A percentile compares a stretch with the other conserved stretches of the same genome.
phyloP scores from a whole-genome alignment of 345 rosid species.

The Odontarrhena argentea region DNA sequence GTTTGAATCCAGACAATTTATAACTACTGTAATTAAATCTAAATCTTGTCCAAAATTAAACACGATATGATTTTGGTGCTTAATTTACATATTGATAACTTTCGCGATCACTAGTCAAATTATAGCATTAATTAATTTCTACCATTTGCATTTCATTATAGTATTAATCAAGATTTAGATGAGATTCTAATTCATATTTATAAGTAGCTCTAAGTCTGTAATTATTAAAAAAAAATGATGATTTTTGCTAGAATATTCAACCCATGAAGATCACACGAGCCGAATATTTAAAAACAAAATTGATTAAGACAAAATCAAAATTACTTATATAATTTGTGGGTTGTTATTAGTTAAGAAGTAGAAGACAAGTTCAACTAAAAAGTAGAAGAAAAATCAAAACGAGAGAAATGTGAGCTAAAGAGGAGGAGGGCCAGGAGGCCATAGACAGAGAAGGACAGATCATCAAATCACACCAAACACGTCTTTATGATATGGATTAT shows the following conservation, averaged over 20 bases:
- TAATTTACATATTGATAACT: neutral
- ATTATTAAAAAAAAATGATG: neutral
- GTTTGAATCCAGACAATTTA: neutral
- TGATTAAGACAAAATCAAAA: neutral
- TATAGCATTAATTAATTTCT: neutral
- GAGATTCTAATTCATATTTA: neutral
- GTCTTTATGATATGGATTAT: slow-evolving; percentile 35
- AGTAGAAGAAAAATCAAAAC: slow-evolving; percentile 10
- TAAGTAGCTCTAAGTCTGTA: neutral
- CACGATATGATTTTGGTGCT: no score
- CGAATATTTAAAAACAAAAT: neutral
- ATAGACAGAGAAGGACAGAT: slow-evolving; percentile 19
- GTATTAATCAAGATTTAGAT: neutral
- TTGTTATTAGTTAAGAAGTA: slow-evolving; percentile 8
- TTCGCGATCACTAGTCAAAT: slow-evolving; percentile 6
- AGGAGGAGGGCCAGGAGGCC: neutral
- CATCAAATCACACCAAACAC: slow-evolving; percentile 36
- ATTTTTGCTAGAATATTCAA: neutral
- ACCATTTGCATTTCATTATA: neutral
- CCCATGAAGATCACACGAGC: neutral
- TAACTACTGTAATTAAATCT: no score
- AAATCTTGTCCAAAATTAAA: no score
- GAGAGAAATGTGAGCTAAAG: slow-evolving; percentile 33
- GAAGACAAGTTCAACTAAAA: neutral
- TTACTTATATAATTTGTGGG: neutral